Evolutionary conservation across 108 stramenopile species (phyloP).

Genomic region (Pseudonitzschia multistriata): DNA sequence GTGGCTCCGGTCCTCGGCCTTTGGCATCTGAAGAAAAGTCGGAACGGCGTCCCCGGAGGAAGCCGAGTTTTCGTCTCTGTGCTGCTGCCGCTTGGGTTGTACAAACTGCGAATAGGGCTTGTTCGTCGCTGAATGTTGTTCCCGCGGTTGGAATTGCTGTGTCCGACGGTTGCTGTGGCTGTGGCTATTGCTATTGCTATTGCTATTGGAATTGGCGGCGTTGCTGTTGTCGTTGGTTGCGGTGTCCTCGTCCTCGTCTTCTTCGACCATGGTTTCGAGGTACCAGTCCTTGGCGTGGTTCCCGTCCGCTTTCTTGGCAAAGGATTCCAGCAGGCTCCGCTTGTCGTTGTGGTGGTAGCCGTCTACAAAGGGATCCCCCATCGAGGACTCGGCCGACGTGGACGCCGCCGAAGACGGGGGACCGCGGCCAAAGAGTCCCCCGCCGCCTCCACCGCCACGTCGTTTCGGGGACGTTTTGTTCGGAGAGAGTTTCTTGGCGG

Average conservation of each 20-base stretch:
- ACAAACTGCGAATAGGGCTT: not conserved
- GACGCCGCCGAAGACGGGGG: slow-evolving; percentile 12
- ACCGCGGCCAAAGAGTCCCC: not conserved
- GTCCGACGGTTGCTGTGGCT: not conserved
- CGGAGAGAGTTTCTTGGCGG: not conserved
- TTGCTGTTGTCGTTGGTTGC: not conserved
- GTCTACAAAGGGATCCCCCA: slow-evolving; percentile 11
- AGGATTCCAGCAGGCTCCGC: slow-evolving; percentile 14
- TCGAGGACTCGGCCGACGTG: slow-evolving; percentile 17
- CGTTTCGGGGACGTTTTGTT: not conserved
- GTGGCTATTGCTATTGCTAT: not conserved
- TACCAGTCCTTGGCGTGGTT: slow-evolving; percentile 13
- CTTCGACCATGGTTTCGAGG: slow-evolving; percentile 16
- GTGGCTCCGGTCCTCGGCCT: slow-evolving; percentile 27
- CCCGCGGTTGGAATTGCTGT: not conserved
- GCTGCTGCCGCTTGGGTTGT: not conserved
- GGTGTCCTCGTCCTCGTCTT: not conserved
- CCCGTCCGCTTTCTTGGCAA: not conserved
- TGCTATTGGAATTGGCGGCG: not conserved
- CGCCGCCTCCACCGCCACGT: not conserved
- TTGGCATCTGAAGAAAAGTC: slow-evolving; percentile 9
- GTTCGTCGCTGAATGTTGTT: not conserved
- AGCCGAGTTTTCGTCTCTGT: not conserved
- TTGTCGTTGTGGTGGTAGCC: slow-evolving; percentile 19
- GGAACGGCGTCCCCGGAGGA: not conserved